Base-by-base conservation (phyloP, 2,329 filamentous ascomycete species). In the Thelonectria olida region DNA sequence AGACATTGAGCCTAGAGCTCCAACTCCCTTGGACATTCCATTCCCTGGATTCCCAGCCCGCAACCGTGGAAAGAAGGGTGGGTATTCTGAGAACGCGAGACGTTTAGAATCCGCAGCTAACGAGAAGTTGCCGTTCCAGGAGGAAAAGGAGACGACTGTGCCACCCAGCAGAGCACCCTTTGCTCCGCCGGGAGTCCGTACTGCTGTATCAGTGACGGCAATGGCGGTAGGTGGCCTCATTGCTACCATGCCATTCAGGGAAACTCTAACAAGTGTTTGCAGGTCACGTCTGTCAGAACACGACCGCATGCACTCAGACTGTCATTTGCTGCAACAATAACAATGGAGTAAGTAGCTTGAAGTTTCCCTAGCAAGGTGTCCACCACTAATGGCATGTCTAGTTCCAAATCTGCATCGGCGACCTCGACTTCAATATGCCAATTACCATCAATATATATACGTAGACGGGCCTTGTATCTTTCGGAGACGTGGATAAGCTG, bases 261-360 rank as follows among this genome's bases (percentile, higher is more conserved):
- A 23, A 36, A 15, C 6, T 8, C 49, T 49, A 10, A 44, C 34
- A 9, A n/a, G 9, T 10, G 17, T 42, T 12, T 28, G 12, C 38
- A 62, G 67, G 42, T 31, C 51, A 70, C 15, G 44, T 60, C 2
- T 70, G 68, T 47, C 28, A 47, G 7, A 64, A 66, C 67, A 63
- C 66, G 0, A 54, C 62, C 8, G 44, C 60, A 9, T 70, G 68
- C 19, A 58, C 34, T 2, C 34, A 61, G 20, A 65, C 54, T 19
- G 38, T 70, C 23, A 70, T 70, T 49, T 70, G 67, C 61, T 69
- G 67, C 63, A 70, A 70, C 59, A 70, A 70, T 27, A 69, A 70
- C 56, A 68, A 61, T 28, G 67, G 68, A 0, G 68, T 70, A 55
- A 61, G 67, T 66, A 17, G 5, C 1, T 3, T 0, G 28, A 31